These are phyloP conservation scores for Acer negundo DNA, from an alignment of 345 rosid genomes.

Conservation along the genomic window DNA sequence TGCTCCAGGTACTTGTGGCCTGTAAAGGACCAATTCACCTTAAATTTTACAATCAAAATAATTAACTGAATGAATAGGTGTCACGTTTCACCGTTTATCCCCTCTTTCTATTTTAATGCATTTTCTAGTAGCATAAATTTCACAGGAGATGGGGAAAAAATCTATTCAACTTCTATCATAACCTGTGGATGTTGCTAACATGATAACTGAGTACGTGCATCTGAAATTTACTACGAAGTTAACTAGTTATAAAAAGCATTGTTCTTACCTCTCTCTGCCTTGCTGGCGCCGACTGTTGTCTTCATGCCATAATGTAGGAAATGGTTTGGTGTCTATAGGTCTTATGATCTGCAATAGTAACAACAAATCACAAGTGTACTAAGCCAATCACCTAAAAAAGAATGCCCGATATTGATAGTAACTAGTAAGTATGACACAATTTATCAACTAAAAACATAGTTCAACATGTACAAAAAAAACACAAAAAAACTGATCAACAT, in stretches of 20 bases:
- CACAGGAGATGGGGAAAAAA: not conserved
- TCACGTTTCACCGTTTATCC: not conserved
- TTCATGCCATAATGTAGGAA: constrained; percentile 91
- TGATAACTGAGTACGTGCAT: not conserved
- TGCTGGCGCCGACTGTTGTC: constrained; percentile 78
- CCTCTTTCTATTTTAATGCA: not conserved
- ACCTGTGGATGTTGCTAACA: not conserved
- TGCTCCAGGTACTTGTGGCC: constrained; percentile 85
- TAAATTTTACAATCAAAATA: not conserved
- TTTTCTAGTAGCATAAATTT: not conserved
- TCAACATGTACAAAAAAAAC: not conserved
- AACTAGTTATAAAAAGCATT: not conserved
- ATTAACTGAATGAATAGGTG: constrained; percentile 3
- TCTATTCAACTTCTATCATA: constrained; percentile 1
- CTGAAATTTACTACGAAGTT: not conserved
- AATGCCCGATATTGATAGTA: not conserved
- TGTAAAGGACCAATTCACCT: constrained; percentile 25
- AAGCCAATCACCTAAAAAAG: not conserved
- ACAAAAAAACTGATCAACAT: too few species aligned
- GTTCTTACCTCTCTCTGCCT: constrained; percentile 74
- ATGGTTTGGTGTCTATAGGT: constrained; percentile 73
- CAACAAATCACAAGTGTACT: not conserved
- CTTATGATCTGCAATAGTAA: constrained; percentile 63
- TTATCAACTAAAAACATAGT: not conserved
- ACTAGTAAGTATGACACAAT: not conserved